Conservation (phyloP, 805 yeast species). For the Lipomyces yamadae region DNA sequence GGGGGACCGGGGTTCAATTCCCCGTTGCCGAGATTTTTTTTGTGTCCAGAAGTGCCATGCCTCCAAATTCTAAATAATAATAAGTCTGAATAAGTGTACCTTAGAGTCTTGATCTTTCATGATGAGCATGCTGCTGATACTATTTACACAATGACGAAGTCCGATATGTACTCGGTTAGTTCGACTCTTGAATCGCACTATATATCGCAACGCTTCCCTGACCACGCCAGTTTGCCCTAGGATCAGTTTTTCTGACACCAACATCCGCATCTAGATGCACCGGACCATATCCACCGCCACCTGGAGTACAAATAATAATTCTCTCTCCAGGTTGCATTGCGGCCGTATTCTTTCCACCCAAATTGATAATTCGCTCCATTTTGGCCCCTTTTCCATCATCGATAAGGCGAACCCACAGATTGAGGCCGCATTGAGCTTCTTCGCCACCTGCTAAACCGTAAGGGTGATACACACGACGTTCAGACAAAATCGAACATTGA, state of each 20-base stretch:
- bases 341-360: slow-evolving; percentile 77
- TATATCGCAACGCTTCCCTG: slow-evolving; percentile 35
- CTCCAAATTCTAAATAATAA: too few species aligned
- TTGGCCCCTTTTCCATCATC: slow-evolving; percentile 46
- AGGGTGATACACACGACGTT: slow-evolving; percentile 83
- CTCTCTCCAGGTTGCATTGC: slow-evolving; percentile 65
- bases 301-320: slow-evolving; percentile 73
- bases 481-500: slow-evolving; percentile 80
- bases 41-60: too few species aligned
- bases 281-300: slow-evolving; percentile 81
- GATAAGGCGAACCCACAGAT: slow-evolving; percentile 49
- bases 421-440: slow-evolving; percentile 73
- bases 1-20: slow-evolving; percentile 36
- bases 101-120: too few species aligned
- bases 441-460: slow-evolving; percentile 85
- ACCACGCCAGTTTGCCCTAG: slow-evolving; percentile 31
- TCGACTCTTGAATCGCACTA: slow-evolving; percentile 30
- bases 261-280: slow-evolving; percentile 23
- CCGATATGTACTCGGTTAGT: neutral
- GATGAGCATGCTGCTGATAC: neutral
- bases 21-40: slow-evolving; percentile 32
- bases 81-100: too few species aligned
- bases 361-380: slow-evolving; percentile 39
- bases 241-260: slow-evolving; percentile 14
- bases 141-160: neutral